phyloP scores from a whole-genome alignment of 1,284 basidiomycete genomes.

The Trichosporon asahii region DNA sequence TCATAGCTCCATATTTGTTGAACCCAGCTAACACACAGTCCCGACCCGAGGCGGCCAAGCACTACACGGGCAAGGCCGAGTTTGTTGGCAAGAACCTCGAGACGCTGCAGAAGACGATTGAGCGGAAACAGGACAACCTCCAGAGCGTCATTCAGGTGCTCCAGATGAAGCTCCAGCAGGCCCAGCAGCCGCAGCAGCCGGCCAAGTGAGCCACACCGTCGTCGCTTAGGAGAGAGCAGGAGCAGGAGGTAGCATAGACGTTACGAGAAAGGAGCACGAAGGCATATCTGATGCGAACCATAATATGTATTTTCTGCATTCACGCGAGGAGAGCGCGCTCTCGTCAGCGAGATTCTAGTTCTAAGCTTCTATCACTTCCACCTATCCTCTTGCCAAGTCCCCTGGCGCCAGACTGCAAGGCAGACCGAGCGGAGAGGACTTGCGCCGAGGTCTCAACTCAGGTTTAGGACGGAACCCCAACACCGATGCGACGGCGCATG shows the following conservation, averaged over 20 bases:
- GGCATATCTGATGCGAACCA: not conserved
- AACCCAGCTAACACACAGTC: constrained; percentile 56
- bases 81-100: constrained; percentile 77
- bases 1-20: no score
- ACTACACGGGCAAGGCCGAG: constrained; percentile 72
- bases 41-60: constrained; percentile 68
- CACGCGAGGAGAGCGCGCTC: no score
- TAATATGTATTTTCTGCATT: not conserved
- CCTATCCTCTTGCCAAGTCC: no score
- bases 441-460: no score
- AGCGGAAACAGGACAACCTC: constrained; percentile 84
- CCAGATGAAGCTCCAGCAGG: constrained; percentile 64
- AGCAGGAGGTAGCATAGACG: not conserved
- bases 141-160: constrained; percentile 68
- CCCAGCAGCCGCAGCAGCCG: constrained; percentile 22
- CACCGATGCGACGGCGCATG: constrained; percentile 39
- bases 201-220: not conserved
- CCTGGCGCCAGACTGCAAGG: no score
- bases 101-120: constrained; percentile 75
- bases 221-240: not conserved
- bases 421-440: no score
- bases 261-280: not conserved
- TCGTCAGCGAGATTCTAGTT: no score
- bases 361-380: no score
- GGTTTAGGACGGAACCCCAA: constrained; percentile 31